A percentile compares a stretch with the other conserved stretches of the same genome.
Conservation (phyloP, 768 basidiomycete genomes). For the Amanita subjunquillea region DNA sequence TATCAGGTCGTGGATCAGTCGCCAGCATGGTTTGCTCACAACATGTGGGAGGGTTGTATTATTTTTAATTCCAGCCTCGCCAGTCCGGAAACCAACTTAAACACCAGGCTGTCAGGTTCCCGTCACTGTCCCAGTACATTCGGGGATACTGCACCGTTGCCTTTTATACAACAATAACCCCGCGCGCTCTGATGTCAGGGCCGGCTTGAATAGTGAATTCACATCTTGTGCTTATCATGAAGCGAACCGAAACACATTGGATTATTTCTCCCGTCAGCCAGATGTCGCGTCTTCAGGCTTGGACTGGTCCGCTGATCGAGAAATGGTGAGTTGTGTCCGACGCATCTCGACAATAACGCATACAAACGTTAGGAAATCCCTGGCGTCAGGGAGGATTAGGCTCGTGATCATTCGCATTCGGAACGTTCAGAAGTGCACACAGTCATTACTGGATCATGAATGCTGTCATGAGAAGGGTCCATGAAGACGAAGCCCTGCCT, state of each 20-base stretch:
- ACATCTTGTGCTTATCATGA: constrained; percentile 9
- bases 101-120: constrained; percentile 12
- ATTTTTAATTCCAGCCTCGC: constrained; percentile 21
- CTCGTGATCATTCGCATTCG: constrained; percentile 4
- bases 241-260: constrained; percentile 2
- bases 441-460: neutral
- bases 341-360: constrained; percentile 3
- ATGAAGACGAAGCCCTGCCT: constrained; percentile 3
- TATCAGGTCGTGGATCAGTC: constrained; percentile 30
- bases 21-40: constrained; percentile 12
- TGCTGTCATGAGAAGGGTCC: constrained; percentile 13
- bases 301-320: constrained; percentile 9
- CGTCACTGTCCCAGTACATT: constrained; percentile 13
- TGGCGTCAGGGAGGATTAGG: neutral
- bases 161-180: constrained; percentile 16
- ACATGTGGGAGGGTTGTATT: constrained; percentile 23
- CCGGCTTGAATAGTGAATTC: constrained; percentile 14
- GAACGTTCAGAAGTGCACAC: constrained; percentile 1
- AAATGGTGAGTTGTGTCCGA: neutral
- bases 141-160: constrained; percentile 26
- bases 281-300: constrained; percentile 4
- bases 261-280: constrained; percentile 1
- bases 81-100: constrained; percentile 24
- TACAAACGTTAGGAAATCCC: neutral
- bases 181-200: constrained; percentile 22